Evolutionary conservation across 2,329 filamentous ascomycete species (phyloP), one percentile per base, ranked within the genome.

Genomic region (Epichloe elymi): DNA sequence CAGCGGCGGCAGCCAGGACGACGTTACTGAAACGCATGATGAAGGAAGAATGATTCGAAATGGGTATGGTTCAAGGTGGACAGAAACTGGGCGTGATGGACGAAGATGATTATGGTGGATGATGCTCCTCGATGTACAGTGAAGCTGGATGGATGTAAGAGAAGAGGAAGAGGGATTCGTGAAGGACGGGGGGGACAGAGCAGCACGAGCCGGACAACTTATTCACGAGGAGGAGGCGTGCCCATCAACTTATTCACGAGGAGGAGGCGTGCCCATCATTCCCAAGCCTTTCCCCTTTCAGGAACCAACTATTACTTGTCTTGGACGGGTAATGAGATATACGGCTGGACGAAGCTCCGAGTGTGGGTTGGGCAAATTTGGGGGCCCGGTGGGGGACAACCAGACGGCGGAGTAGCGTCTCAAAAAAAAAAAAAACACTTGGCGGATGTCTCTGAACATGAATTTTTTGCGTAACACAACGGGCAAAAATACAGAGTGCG

Each of bases 1-100:
- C 55, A 11, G 59, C 59, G 14, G 57, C 54, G 37, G 57, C 55
- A 17, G 55, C 54, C 43, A 61, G 33, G 15, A 56, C 55, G 50
- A 62, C 10, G 15, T 41, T 58, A 26, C 50, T 56, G 49, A 59
- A 57, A 30, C 56, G 56, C 61, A 63, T 63, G 14, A 49, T 62
- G 57, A 48, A 7, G 17, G 12, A 5, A 19, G 26, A 4, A 5
- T 33, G 19, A 37, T 12, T 26, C 23, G 48, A 17, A 30, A 15
- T 14, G 26, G 2, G 23, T 20, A 4, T 12, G 10, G n/a, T 17
- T 4, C 12, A 17, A 41, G 17, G 15, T 20, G 4, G 36, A 15
- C 3, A 23, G 39, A 26, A 26, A 8, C 26, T 8, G 26, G 7
- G 7, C 26, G 8, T 8, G 26, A 8, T 26, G 7, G 7, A 26